These are phyloP conservation scores for Ambrosiella beaveri DNA, from an alignment of 2,329 filamentous ascomycete species.

Conservation along the genomic window DNA sequence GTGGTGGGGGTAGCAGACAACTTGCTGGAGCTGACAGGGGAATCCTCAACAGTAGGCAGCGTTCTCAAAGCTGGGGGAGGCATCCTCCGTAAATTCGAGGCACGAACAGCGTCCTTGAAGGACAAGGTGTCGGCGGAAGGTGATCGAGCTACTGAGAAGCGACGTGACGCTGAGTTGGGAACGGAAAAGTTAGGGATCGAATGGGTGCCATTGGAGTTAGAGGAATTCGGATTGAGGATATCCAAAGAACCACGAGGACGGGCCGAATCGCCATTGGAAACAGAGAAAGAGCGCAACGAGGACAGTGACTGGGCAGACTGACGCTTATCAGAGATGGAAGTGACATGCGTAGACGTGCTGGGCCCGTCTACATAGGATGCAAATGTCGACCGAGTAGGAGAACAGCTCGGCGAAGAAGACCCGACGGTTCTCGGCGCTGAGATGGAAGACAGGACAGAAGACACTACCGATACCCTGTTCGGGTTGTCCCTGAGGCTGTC, in stretches of 20 bases:
- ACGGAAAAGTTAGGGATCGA: conserved; percentile 12
- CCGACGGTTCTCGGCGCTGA: conserved; percentile 38
- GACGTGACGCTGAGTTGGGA: conserved; percentile 5
- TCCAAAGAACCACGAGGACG: conserved; percentile 4
- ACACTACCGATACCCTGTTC: conserved; percentile 41
- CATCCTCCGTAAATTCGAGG: conserved; percentile 3
- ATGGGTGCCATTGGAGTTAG: neutral
- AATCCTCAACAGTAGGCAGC: conserved; percentile 9
- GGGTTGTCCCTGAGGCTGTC: conserved; percentile 39
- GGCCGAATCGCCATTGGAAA: conserved; percentile 18
- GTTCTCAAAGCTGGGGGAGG: conserved; percentile 4
- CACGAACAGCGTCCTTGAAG: conserved; percentile 6
- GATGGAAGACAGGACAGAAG: conserved; percentile 33
- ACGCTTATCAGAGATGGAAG: conserved; percentile 32
- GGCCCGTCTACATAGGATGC: conserved; percentile 21
- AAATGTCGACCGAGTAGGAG: conserved; percentile 37
- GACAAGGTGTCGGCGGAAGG: conserved; percentile 8
- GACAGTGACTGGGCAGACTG: conserved; percentile 32
- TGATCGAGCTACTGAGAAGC: conserved; percentile 9
- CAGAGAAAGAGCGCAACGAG: conserved; percentile 26
- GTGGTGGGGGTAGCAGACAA: neutral
- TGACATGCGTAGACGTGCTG: conserved; percentile 21
- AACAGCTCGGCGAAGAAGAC: conserved; percentile 36
- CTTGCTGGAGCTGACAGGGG: neutral
- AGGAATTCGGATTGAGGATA: neutral